phyloP scores from a whole-genome alignment of 495 filamentous ascomycete species.

The Durotheca rogersii region DNA sequence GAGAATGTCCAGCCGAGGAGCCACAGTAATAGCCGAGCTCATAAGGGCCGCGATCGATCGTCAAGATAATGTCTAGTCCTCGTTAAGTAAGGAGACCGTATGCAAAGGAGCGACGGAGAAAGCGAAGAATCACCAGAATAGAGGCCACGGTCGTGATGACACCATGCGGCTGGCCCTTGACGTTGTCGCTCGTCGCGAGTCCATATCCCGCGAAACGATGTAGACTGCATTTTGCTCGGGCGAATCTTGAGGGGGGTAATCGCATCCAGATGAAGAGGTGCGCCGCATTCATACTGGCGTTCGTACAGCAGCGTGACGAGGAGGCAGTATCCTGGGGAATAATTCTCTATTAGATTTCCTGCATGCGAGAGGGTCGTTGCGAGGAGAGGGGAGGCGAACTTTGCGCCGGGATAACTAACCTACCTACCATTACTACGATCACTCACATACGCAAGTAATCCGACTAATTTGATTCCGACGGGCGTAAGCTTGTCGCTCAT shows the following conservation, averaged over 20 bases:
- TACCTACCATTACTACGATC: constrained; percentile 2
- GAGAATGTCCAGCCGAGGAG: constrained; percentile 17
- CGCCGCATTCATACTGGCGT: constrained; percentile 22
- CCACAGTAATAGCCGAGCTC: constrained; percentile 16
- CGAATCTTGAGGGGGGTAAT: constrained; percentile 19
- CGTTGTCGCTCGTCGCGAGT: constrained; percentile 4
- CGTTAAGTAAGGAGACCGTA: too few species aligned
- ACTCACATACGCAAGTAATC: too few species aligned
- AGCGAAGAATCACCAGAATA: too few species aligned
- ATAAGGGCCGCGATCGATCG: constrained; percentile 20
- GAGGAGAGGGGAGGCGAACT: not conserved
- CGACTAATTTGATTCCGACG: too few species aligned
- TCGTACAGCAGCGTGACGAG: constrained; percentile 5
- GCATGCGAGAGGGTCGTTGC: constrained; percentile 11
- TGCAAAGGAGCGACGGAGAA: constrained; percentile 15
- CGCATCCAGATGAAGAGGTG: constrained; percentile 9
- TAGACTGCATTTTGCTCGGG: constrained; percentile 30
- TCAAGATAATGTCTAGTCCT: too few species aligned
- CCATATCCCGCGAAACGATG: constrained; percentile 11
- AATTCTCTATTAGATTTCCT: constrained; percentile 17
- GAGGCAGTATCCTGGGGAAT: constrained; percentile 15
- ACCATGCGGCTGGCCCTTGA: constrained; percentile 2
- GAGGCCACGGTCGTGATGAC: constrained; percentile 9
- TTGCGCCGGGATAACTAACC: not conserved
- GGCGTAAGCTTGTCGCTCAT: too few species aligned